Evolutionary conservation across 1,139 yeast genomes (phyloP), one percentile per base, ranked within the genome.

Genomic region (Trichomonascaceae sp.): DNA sequence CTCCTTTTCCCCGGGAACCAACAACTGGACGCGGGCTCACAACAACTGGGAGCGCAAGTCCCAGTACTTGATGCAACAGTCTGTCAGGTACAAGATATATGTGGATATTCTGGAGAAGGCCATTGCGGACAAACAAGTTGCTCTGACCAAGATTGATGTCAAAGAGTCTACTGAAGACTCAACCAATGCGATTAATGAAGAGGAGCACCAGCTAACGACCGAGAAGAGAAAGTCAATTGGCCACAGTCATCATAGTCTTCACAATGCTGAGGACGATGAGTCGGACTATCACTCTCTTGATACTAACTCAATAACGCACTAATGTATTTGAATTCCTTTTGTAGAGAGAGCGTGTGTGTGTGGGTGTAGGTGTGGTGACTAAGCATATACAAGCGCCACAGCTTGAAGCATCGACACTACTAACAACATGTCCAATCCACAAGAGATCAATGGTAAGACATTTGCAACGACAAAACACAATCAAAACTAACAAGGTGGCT

Each of bases 401-500:
- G n/a, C n/a, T n/a, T n/a, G n/a, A n/a, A n/a, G n/a, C n/a, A n/a
- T n/a, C n/a, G n/a, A n/a, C n/a, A n/a, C n/a, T n/a, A n/a, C n/a
- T n/a, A 28, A 13, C 17, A 33, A 25, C 27, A 52, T 52, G 57
- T 52, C 57, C 20, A 50, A 52, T 37, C 57, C 57, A 16, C 49
- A 44, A 36, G 58, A 53, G 40, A 50, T 53, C 42, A 53, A 53
- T 38, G 58, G 57, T 52, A 44, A 22, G 57, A 39, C 18, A 20
- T 20, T 20, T 6, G 11, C 23, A 11, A 20, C 11, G 23, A 11
- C n/a, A n/a, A n/a, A 26, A 5, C 13, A 11, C 14, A 15, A 9
- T n/a, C n/a, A n/a, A 9, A 17, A 33, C 17, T 34, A 33, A 13
- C 9, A 43, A 69, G 79, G 94, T 60, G 98, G 99, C 60, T 71